These are phyloP conservation scores for Fusarium hainanense DNA, from an alignment of 2,329 filamentous ascomycete genomes.

Conservation along the genomic window DNA sequence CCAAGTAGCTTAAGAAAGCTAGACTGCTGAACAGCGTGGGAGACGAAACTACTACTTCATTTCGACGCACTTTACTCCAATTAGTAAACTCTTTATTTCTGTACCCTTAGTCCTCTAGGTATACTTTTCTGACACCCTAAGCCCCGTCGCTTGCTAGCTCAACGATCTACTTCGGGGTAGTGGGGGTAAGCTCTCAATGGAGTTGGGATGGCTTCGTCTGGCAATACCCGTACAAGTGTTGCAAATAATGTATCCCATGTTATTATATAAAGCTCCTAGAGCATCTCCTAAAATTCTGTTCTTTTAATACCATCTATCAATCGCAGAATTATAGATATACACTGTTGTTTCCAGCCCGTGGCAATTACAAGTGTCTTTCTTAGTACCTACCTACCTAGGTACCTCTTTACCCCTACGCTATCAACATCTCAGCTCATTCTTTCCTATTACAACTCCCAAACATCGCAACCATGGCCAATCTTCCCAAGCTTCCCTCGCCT, in stretches of 20 bases:
- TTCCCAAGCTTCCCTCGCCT: conserved; percentile 60
- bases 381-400: background rate
- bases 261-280: conserved; percentile 36
- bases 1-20: background rate
- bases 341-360: background rate
- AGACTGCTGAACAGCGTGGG: background rate
- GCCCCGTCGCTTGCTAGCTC: conserved; percentile 4
- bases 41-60: background rate
- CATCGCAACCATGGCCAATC: conserved; percentile 48
- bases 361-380: background rate
- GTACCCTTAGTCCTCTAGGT: background rate
- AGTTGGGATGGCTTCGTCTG: conserved; percentile 31
- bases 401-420: background rate
- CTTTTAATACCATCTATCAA: background rate
- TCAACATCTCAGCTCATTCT: background rate
- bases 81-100: background rate
- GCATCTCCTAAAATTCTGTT: background rate
- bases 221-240: background rate
- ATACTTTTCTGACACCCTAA: background rate
- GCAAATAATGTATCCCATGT: background rate
- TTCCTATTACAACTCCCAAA: background rate
- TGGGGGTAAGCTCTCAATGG: conserved; percentile 1
- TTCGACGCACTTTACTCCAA: rapidly evolving
- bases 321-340: background rate
- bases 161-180: conserved; percentile 14